These are phyloP conservation scores for Chytridium lagenaria DNA, from an alignment of 371 early-diverging fungal species.

Conservation along the genomic window DNA sequence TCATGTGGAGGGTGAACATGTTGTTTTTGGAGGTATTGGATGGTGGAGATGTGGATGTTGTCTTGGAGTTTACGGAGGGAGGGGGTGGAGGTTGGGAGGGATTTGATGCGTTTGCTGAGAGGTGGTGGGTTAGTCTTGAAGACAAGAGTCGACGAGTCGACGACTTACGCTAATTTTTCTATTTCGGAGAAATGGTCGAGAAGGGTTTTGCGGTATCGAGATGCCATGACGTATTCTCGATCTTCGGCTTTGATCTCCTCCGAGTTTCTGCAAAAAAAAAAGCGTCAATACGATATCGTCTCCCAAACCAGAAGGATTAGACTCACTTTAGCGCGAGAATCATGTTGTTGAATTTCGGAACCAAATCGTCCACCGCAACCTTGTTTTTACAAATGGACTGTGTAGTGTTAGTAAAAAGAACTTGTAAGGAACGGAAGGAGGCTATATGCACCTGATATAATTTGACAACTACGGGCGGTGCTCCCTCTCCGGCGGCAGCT, in stretches of 20 bases:
- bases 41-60: constrained; percentile 72
- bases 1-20: constrained; percentile 86
- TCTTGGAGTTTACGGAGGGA: constrained; percentile 61
- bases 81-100: constrained; percentile 38
- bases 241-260: constrained; percentile 37
- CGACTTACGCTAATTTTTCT: constrained; percentile 47
- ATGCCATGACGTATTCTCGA: constrained; percentile 49
- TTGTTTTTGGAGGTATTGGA: constrained; percentile 82
- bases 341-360: constrained; percentile 51
- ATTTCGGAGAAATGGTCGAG: constrained; percentile 53
- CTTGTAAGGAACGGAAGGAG: too few relatives aligned
- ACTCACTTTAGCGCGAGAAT: constrained; percentile 44
- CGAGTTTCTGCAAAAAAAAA: constrained; percentile 27
- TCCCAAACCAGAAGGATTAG: too few relatives aligned
- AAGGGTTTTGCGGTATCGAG: constrained; percentile 45
- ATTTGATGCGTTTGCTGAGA: constrained; percentile 47
- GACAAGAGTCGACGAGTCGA: neutral
- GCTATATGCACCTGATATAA: constrained; percentile 35
- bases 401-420: neutral
- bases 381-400: constrained; percentile 32
- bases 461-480: constrained; percentile 28
- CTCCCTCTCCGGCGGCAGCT: constrained; percentile 6
- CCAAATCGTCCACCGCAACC: constrained; percentile 35
- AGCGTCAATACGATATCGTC: neutral
- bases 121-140: neutral